phyloP scores from a whole-genome alignment of 1,284 basidiomycete species.

The Psilocybe mexicana region DNA sequence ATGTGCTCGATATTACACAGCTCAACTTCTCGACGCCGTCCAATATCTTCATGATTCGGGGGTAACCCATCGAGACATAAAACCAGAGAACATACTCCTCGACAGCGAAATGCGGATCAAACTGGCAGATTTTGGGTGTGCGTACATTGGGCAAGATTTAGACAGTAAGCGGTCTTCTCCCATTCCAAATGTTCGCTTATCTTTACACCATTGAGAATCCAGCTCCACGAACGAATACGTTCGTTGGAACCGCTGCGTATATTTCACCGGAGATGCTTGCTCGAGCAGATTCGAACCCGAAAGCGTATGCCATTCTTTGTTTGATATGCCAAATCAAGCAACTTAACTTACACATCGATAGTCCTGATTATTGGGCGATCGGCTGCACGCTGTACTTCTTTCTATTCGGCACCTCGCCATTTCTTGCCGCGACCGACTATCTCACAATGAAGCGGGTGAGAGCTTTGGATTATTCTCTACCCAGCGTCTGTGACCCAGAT shows the following conservation, averaged over 20 bases:
- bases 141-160: conserved; percentile 22
- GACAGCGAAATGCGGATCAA: conserved; percentile 87
- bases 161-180: conserved; percentile 19
- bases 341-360: conserved; percentile 33
- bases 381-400: conserved; percentile 98
- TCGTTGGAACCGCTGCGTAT: conserved; percentile 97
- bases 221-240: conserved; percentile 62
- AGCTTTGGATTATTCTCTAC: conserved; percentile 70
- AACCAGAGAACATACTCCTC: conserved; percentile 92
- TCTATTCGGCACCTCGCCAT: conserved; percentile 91
- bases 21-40: conserved; percentile 86
- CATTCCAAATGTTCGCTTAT: conserved; percentile 4
- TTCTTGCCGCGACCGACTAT: conserved; percentile 85
- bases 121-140: conserved; percentile 97
- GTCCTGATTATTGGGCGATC: conserved; percentile 96
- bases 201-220: conserved; percentile 40
- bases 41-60: conserved; percentile 88
- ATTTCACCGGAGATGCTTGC: conserved; percentile 91
- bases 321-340: not conserved
- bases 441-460: conserved; percentile 83
- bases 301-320: conserved; percentile 45
- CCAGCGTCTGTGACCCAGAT: conserved; percentile 68
- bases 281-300: conserved; percentile 66
- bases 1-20: conserved; percentile 82
- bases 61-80: conserved; percentile 91